phyloP scores from a whole-genome alignment of 2,329 filamentous ascomycete genomes.

The Exophiala spinifera region DNA sequence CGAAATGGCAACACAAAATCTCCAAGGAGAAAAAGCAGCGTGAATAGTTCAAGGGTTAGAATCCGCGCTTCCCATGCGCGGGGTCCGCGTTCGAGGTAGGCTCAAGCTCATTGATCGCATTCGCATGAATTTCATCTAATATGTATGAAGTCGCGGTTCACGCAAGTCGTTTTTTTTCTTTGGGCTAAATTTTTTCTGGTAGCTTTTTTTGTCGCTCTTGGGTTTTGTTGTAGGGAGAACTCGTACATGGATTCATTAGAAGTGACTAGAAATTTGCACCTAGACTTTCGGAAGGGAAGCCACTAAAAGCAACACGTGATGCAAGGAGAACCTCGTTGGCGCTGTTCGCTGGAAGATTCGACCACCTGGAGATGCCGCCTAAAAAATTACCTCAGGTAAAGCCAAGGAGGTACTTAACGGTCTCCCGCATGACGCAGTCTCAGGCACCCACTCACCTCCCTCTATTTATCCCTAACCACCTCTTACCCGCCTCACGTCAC shows the following conservation, averaged over 20 bases:
- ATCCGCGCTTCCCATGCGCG: constrained; percentile 32
- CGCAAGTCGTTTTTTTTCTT: constrained; percentile 16
- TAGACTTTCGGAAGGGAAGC: not conserved
- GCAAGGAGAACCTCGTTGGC: not conserved
- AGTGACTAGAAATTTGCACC: not conserved
- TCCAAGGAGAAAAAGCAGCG: constrained; percentile 3
- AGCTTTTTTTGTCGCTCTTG: constrained; percentile 2
- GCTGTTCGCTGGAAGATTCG: constrained; percentile 4
- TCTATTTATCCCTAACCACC: too few species aligned
- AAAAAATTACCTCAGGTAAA: too few species aligned
- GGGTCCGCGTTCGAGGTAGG: constrained; percentile 29
- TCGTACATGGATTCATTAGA: not conserved
- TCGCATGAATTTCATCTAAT: not conserved
- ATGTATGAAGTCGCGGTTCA: constrained; percentile 16
- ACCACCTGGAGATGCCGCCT: constrained; percentile 1
- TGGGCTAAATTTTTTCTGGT: constrained; percentile 4
- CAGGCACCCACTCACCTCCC: too few species aligned
- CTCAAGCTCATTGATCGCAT: not conserved
- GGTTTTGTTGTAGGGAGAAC: not conserved
- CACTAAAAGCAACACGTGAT: not conserved
- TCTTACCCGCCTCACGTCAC: not conserved
- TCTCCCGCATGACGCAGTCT: constrained; percentile 3
- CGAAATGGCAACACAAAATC: too few species aligned
- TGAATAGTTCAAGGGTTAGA: constrained; percentile 32
- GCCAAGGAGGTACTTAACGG: too few species aligned